Conservation (phyloP, 768 basidiomycete genomes). For the Glaciozyma martinii region DNA sequence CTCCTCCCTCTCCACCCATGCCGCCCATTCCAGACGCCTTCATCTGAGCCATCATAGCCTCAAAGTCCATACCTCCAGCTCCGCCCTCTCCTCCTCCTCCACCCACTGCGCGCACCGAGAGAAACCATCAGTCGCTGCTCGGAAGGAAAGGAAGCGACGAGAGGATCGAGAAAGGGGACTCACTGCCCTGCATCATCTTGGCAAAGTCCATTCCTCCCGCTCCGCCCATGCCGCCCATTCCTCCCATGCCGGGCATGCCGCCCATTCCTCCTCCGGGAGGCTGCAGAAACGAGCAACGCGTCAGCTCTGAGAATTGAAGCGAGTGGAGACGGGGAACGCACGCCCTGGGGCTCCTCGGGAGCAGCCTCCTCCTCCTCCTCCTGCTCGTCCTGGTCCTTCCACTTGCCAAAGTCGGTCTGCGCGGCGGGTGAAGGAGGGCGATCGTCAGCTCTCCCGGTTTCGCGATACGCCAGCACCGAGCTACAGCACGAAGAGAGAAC, state of each 20-base stretch:
- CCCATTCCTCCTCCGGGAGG: constrained; percentile 36
- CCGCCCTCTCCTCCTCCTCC: background rate
- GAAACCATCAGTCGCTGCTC: background rate
- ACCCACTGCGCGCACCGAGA: background rate
- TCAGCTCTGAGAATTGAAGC: constrained; percentile 27
- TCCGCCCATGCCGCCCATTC: constrained; percentile 45
- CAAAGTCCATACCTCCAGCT: background rate
- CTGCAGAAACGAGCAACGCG: background rate
- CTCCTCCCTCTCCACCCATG: constrained; percentile 11
- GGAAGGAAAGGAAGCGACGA: background rate
- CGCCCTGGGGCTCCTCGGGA: constrained; percentile 33
- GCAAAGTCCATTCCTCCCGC: constrained; percentile 40
- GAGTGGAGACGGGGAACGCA: constrained; percentile 27
- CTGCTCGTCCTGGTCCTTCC: constrained; percentile 97
- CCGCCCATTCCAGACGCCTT: constrained; percentile 24
- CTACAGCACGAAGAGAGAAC: background rate
- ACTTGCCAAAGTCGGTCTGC: constrained; percentile 40
- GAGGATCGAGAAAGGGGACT: background rate
- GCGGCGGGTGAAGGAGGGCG: background rate
- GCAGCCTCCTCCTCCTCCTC: constrained; percentile 54
- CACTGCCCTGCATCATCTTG: constrained; percentile 16
- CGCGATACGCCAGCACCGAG: background rate
- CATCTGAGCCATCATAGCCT: constrained; percentile 3
- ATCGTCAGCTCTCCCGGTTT: background rate
- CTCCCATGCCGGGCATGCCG: constrained; percentile 48